Conservation (phyloP, 75 land plant species). For the Pseudotsuga menziesii region DNA sequence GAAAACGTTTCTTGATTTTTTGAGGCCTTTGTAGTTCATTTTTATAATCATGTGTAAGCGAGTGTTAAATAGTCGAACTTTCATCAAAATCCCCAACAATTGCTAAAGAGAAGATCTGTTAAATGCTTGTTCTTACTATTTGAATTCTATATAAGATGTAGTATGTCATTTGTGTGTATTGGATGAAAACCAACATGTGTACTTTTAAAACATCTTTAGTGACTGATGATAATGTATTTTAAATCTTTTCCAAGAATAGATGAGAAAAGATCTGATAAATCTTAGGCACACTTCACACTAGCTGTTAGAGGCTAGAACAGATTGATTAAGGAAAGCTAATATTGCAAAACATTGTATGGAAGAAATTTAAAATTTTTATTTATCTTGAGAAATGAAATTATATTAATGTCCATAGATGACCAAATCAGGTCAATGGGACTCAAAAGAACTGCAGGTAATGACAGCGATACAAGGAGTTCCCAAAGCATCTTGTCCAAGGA, state of each 20-base stretch:
- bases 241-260: neutral
- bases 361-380: too few relatives aligned
- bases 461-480: too few relatives aligned
- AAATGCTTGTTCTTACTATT: neutral
- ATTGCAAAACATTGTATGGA: neutral
- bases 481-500: too few relatives aligned
- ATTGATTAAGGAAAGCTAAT: neutral
- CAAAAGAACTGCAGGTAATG: too few relatives aligned
- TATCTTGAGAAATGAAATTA: neutral
- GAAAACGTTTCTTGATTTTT: neutral
- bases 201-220: neutral
- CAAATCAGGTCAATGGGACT: too few relatives aligned
- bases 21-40: neutral
- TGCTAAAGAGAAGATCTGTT: neutral
- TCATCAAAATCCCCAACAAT: neutral
- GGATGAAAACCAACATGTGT: neutral
- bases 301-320: neutral
- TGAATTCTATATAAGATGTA: neutral
- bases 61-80: neutral
- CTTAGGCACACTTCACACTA: neutral
- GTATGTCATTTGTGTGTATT: neutral
- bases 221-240: neutral
- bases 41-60: neutral
- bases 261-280: neutral
- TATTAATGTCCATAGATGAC: too few relatives aligned